Conservation (phyloP, 306 rosid species). For the Quercus aquifolioides region DNA sequence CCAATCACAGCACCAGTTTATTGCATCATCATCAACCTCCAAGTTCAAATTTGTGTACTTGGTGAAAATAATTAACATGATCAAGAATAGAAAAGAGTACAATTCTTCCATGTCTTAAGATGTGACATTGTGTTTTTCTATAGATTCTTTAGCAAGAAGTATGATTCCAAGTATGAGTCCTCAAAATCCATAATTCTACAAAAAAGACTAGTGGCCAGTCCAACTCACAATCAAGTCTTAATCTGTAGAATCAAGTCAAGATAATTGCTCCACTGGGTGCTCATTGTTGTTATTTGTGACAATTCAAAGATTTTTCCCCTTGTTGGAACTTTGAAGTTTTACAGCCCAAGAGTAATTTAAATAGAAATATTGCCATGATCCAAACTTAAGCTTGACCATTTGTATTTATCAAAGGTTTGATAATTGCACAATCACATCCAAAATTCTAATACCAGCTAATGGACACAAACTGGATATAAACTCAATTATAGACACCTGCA, state of each 20-base stretch:
- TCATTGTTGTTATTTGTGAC: not conserved
- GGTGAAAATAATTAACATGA: not conserved
- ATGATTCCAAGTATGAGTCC: not conserved
- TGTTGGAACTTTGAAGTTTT: not conserved
- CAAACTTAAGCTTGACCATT: not conserved
- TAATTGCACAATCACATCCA: not conserved
- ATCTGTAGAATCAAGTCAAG: not conserved
- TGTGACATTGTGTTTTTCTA: not conserved
- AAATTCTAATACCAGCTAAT: not conserved
- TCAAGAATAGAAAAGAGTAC: not conserved
- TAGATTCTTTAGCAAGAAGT: not conserved
- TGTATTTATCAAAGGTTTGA: constrained; percentile 8
- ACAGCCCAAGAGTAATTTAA: not conserved
- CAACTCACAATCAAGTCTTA: not conserved
- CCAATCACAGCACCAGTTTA: not conserved
- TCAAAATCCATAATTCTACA: not conserved
- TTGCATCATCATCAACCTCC: not conserved
- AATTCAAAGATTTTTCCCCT: not conserved
- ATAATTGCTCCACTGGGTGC: not conserved
- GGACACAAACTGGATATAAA: not conserved
- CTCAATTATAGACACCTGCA: not conserved
- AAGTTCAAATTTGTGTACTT: not conserved
- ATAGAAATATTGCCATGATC: not conserved
- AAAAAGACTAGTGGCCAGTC: too few relatives aligned
- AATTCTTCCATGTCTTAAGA: not conserved